Percentiles rank a stretch among this genome's conserved stretches.
Evolutionary conservation across 805 yeast genomes (phyloP).

Genomic region (Clavispora phyllophila): DNA sequence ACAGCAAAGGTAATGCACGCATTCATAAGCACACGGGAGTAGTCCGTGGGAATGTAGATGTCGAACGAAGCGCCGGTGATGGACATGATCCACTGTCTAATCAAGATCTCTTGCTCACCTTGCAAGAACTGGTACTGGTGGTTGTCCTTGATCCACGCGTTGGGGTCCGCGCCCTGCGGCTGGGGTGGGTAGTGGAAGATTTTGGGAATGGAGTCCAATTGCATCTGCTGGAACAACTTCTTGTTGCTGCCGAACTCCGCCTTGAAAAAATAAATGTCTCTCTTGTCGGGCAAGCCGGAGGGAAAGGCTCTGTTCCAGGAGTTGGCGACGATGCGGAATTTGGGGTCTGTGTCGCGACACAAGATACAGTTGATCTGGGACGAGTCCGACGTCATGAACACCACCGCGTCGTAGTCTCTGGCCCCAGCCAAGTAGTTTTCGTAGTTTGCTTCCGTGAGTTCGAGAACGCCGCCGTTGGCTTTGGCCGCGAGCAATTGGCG

Average conservation of each 20-base stretch:
- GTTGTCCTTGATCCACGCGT: conserved; percentile 21
- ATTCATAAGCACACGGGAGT: conserved; percentile 31
- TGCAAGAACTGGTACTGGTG: conserved; percentile 43
- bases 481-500: conserved; percentile 7
- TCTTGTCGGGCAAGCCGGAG: conserved; percentile 27
- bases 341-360: conserved; percentile 69
- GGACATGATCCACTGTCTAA: conserved; percentile 29
- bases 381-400: conserved; percentile 68
- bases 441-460: conserved; percentile 56
- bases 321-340: conserved; percentile 52
- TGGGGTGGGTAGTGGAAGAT: conserved; percentile 58
- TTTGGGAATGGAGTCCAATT: conserved; percentile 74
- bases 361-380: conserved; percentile 71
- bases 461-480: conserved; percentile 9
- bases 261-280: conserved; percentile 58
- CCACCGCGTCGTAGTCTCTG: conserved; percentile 63
- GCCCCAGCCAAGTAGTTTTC: conserved; percentile 53
- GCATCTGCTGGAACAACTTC: conserved; percentile 46
- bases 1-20: conserved; percentile 31
- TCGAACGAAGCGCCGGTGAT: conserved; percentile 32
- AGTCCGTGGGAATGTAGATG: conserved; percentile 40
- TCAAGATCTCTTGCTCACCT: conserved; percentile 39
- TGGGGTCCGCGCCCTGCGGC: conserved; percentile 18
- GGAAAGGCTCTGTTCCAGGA: conserved; percentile 57
- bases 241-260: conserved; percentile 66